These are phyloP conservation scores for Furcasterigmium sp. DNA, from an alignment of 2,329 filamentous ascomycete species.

Conservation along the genomic window DNA sequence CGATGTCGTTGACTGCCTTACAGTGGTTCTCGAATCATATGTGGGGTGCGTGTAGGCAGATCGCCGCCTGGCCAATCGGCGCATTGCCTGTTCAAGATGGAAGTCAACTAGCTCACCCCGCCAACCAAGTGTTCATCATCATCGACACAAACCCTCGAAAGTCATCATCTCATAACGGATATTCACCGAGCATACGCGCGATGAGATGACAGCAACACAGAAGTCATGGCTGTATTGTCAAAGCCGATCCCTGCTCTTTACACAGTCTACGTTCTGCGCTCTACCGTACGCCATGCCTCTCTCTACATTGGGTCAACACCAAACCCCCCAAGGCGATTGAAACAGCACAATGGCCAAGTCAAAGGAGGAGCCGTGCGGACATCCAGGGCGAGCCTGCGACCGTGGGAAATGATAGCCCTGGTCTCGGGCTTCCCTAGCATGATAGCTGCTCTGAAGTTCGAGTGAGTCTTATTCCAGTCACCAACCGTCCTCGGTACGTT, in stretches of 20 bases:
- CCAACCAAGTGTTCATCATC: neutral
- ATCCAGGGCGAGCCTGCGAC: slow-evolving; percentile 59
- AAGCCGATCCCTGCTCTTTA: slow-evolving; percentile 81
- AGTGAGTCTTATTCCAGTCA: slow-evolving; percentile 50
- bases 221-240: slow-evolving; percentile 31
- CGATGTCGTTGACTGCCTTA: no score
- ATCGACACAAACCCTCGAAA: neutral
- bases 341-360: slow-evolving; percentile 83
- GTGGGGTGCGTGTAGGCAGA: no score
- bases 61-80: no score
- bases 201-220: slow-evolving; percentile 12
- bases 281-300: slow-evolving; percentile 63
- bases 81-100: no score
- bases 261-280: slow-evolving; percentile 87
- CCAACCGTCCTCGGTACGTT: no score
- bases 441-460: slow-evolving; percentile 86
- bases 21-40: no score
- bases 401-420: slow-evolving; percentile 87
- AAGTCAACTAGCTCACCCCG: neutral
- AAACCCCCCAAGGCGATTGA: slow-evolving; percentile 75
- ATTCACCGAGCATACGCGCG: slow-evolving; percentile 6
- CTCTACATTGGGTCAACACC: slow-evolving; percentile 92
- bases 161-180: no score
- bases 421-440: slow-evolving; percentile 86
- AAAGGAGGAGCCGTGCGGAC: slow-evolving; percentile 81